Base-by-base conservation (phyloP, 805 yeast species). In the Maudiozyma bulderi region DNA sequence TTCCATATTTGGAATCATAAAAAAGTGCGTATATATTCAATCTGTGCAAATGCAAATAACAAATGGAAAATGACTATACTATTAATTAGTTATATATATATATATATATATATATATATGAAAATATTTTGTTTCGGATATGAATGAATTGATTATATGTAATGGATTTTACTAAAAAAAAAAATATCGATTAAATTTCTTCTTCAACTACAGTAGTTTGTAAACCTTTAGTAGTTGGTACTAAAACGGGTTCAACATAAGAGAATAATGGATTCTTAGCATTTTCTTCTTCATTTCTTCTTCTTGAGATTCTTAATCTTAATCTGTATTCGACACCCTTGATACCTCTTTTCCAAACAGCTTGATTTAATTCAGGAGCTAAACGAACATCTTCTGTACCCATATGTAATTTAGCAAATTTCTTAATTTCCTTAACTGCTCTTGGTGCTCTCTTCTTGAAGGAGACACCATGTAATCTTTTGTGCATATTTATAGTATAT, bases 391-490 rank as follows among this genome's bases (percentile, higher is more conserved):
- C 99, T 61, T 85, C 76, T 68, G 99, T 93, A 73, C 98, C 98
- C 93, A 93, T 88, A 85, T 91, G 97, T 80, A 87, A 82, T 74
- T 86, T 81, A 71, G 98, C 97, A 74, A 93, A 93, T 78, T 86
- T 89, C 83, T 88, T 91, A 80, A 93, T 90, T 77, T 89, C 99
- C 86, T 88, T 93, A 78, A 91, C 93, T 69, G 99, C 99, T 73
- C 80, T 87, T 78, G 99, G 99, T 71, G 99, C 99, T 81, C 97
- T 89, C 86, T 86, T 86, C 84, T 93, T 93, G 96, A 91, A 93
- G 77, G 88, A 86, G 66, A 84, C 90, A 81, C 98, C 98, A 78
- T 87, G 95, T 74, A 89, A 86, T 80, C 98, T 89, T 78, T 89
- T 91, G 95, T 89, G 95, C 77, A 91, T 80, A 87, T 93, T 91